Base-by-base conservation (phyloP, 306 rosid species). In the Vigna mungo region DNA sequence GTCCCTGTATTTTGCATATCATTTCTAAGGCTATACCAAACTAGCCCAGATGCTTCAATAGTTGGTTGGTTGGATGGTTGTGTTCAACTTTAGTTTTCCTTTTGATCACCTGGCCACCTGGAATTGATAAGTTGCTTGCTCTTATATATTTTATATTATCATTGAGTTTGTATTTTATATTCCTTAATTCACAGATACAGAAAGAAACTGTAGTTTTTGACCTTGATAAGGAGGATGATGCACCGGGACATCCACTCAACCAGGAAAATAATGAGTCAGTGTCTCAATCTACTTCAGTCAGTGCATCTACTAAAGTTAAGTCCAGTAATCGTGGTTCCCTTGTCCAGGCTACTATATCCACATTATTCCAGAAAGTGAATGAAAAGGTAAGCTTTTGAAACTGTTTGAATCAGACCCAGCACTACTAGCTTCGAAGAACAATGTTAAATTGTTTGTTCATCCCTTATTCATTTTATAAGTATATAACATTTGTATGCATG, bases 351-450 rank as follows among this genome's bases (percentile, higher is more conserved):
- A 90, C 98, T 36, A 82, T 92, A 72, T 88, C 89, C 76, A 83
- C 94, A 51, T 84, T 92, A 86, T 94, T 94, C 89, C 87, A 92
- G 86, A 92, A 89, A 87, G 95, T 75, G 74, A 97, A 88, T 81
- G 92, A 86, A 75, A 90, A 90, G 89, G 98, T 92, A 76, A 62
- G 65, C 52, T 47, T 73, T 70, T 80, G 27, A 6, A 56, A 32
- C 36, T 62, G 61, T 79, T 74, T 30, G 69, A 15, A 32, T 37
- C 46, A 59, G 66, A 60, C 41, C 37, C 49, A 16, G 36, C 56
- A 39, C 41, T 17, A 36, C 61, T 71, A 48, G 25, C 46, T n/a
- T 68, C 23, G 5, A 39, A 52, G 32, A 43, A 54, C 62, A 62
- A n/a, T 51, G 43, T 76, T 18, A 52, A 48, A 18, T 20, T 75